Base-by-base conservation (phyloP, 2,329 filamentous ascomycete genomes). In the Diplodia corticola region DNA sequence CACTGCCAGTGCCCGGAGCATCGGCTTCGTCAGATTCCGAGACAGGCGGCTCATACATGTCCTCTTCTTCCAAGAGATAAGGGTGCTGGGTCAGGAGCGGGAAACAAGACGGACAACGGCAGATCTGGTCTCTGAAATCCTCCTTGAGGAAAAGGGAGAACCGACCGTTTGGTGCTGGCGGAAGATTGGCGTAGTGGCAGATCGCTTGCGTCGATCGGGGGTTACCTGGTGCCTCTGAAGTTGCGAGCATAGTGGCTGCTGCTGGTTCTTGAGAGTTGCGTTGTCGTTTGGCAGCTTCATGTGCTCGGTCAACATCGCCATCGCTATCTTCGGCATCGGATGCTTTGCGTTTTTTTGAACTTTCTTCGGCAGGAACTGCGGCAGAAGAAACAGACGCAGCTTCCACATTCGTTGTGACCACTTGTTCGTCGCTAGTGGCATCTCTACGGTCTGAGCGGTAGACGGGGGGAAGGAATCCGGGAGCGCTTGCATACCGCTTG, bases 61-160 rank as follows among this genome's bases (percentile, higher is more conserved):
- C 92, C 82, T 99, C 95, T 78, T 96, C 93, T 73, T 98, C 93
- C 10, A 97, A 88, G 12, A 99, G 89, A 73, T 96, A 91, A 0
- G 88, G 87, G 75, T 96, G 88, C 0, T 82, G 80, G 64, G 86
- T 82, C 1, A 98, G 85, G 13, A 86, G 80, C 0, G 88, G 88
- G 78, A 92, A 97, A 81, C 93, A 97, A n/a, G 84, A 79, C 17
- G 86, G 76, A 78, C 95, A 99, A 73, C 84, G 91, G 81, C 95
- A 99, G 71, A 99, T 81, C 67, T 89, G 83, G 48, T 90, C 84
- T 71, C 94, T 91, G 82, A 98, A 98, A 72, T 88, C 83, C 63
- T 89, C 84, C 67, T 86, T 88, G 73, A 96, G 84, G 80, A 98
- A 97, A 33, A 99, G 85, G 0, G 92, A 96, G 76, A 97, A 90